Base-by-base conservation (phyloP, 192 early-diverging fungal genomes). In the Haplosporangium gracile region DNA sequence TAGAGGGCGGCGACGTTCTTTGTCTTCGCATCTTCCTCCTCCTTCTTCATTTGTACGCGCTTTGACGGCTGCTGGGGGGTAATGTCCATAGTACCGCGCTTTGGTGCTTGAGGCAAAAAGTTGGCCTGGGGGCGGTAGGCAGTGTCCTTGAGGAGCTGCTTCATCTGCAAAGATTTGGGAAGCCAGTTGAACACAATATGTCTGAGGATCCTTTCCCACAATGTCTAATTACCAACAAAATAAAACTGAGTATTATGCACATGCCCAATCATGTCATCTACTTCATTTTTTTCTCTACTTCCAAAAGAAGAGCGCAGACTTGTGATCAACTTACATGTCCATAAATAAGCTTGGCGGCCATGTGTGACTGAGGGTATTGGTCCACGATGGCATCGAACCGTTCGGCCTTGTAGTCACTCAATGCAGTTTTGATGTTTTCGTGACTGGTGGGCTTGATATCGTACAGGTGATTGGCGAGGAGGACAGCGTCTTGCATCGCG, bases 401-500 rank as follows among this genome's bases (percentile, higher is more conserved):
- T 16, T 70, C 34, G 24, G 16, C 32, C 36, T 38, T 70, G 39
- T 70, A 70, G 22, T 70, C 69, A 13, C 38, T 18, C 36, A 70
- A 42, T 39, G 32, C 26, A 13, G 39, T 18, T 18, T 70, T 39
- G 36, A 70, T 70, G 32, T 22, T 36, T 5, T 1, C 69, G 7
- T 22, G 22, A 9, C 13, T 42, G 2, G 53, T 22, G 20, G 47
- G 29, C 18, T 75, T 34, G 7, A 75, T 47, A 20, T 75, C 73
- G 36, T 75, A 75, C 15, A 75, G 45, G 2, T 51, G 32, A 51
- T 75, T 75, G 29, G 51, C 73, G 32, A 75, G 38, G 18, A 75
- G 29, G 73, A 75, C 73, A 1, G 73, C 73, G 38, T 75, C 73
- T 13, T 75, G 73, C 73, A 75, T 75, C 8, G 73, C 49, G 22